Evolutionary conservation across 2,329 filamentous ascomycete species (phyloP).

Genomic region (Hypocrella siamensis): DNA sequence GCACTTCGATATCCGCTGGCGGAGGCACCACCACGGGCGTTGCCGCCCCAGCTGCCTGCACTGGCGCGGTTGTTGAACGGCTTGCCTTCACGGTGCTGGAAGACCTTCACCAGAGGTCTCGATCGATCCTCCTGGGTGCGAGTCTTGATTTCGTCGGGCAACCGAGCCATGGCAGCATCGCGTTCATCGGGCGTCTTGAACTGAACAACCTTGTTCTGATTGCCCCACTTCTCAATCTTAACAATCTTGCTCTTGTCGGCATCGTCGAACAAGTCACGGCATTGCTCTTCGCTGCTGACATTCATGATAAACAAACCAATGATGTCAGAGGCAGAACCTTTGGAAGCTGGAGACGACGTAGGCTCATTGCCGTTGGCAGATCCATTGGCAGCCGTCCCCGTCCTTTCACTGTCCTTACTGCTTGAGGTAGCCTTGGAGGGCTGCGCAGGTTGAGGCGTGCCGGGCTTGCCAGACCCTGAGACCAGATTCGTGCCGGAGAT

Average conservation of each 20-base stretch:
- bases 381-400: constrained; percentile 33
- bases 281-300: constrained; percentile 67
- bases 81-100: constrained; percentile 51
- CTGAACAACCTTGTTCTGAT: constrained; percentile 70
- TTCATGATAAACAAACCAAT: constrained; percentile 85
- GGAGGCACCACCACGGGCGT: constrained; percentile 41
- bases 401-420: constrained; percentile 41
- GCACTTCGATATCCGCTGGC: constrained; percentile 73
- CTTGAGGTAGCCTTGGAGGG: constrained; percentile 21
- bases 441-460: constrained; percentile 34
- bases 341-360: constrained; percentile 40
- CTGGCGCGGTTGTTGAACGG: constrained; percentile 43
- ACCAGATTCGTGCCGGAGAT: constrained; percentile 17
- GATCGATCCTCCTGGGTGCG: constrained; percentile 56
- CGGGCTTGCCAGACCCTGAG: constrained; percentile 21
- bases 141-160: constrained; percentile 64
- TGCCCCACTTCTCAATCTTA: constrained; percentile 63
- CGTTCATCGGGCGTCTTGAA: constrained; percentile 71
- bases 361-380: constrained; percentile 35
- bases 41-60: constrained; percentile 52
- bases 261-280: constrained; percentile 64
- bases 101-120: constrained; percentile 71
- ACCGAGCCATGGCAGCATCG: constrained; percentile 58
- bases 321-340: constrained; percentile 47
- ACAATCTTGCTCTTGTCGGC: constrained; percentile 72